Conservation (phyloP, 148 eudicot species). For the Spergularia bocconei region DNA sequence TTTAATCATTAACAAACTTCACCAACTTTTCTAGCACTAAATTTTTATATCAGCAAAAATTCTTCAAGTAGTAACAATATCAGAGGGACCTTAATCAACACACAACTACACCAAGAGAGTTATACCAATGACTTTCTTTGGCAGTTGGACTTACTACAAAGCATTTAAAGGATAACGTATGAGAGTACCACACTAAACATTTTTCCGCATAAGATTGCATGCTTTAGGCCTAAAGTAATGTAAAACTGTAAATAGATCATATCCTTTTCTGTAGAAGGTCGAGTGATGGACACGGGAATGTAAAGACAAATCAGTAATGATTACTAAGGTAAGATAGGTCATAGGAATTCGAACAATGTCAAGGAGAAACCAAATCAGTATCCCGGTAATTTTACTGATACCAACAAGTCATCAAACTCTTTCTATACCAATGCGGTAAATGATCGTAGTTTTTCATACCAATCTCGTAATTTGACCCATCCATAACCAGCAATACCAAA, state of each 20-base stretch:
- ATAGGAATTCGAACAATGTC: too few relatives aligned
- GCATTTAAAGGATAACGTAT: not conserved
- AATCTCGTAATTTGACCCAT: too few relatives aligned
- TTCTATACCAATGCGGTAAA: too few relatives aligned
- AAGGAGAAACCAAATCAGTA: too few relatives aligned
- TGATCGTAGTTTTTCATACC: too few relatives aligned
- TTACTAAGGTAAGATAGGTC: not conserved
- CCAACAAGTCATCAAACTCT: too few relatives aligned
- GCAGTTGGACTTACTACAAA: slow-evolving; percentile 5
- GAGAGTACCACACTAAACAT: slow-evolving; percentile 3
- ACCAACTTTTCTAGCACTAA: not conserved
- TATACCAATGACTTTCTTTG: not conserved
- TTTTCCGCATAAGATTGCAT: not conserved
- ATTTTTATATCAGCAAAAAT: not conserved
- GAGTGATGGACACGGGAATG: not conserved
- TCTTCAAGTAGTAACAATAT: slow-evolving; percentile 4
- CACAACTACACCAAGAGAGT: slow-evolving; percentile 1
- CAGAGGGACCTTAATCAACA: slow-evolving; percentile 2
- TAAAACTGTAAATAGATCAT: not conserved
- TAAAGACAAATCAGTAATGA: not conserved
- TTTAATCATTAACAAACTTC: too few relatives aligned
- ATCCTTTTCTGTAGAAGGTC: not conserved
- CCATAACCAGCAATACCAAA: too few relatives aligned
- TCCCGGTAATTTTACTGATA: too few relatives aligned
- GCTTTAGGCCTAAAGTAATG: slow-evolving; percentile 5